Evolutionary conservation across 345 rosid genomes (phyloP), one percentile per base, ranked within the genome.

Genomic region (Mallotus nudiflorus): DNA sequence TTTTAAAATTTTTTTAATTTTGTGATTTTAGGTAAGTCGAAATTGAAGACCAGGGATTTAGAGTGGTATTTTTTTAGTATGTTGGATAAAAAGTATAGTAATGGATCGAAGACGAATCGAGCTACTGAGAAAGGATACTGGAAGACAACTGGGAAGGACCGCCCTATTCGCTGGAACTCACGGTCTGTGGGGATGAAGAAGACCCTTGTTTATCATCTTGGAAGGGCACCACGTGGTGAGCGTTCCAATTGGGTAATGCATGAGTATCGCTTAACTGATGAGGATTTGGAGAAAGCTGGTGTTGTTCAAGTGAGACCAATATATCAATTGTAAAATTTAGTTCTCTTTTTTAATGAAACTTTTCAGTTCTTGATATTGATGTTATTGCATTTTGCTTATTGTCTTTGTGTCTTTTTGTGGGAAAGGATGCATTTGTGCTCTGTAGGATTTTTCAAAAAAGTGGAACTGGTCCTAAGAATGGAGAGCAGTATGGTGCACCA

Each of bases 221-320:
- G 99, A 6, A 85, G 97, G 63, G 97, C 99, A 70, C 99, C 99
- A 4, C 86, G 80, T 44, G 97, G 97, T 19, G 83, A 86, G 77
- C 86, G 97, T 6, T 73, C 86, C 20, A 91, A 91, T 74, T 95
- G 99, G 99, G 99, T 95, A 50, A 95, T 95, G 99, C 99, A 95
- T 3, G 97, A 95, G 85, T 95, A 91, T 69, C 87, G 96, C 19
- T 81, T 95, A 49, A 70, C 79, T 42, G 93, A 87, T 63, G 84
- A 89, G 59, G 86, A 85, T 22, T 62, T 91, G 65, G 82, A 62
- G 53, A 87, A 84, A 78, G 75, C 75, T 22, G 89, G 88, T 75
- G 65, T 88, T 70, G 77, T 81, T 1, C 93, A 86, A 66, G 99
- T 94, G 83, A 87, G 91, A 55, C 73, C 45, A 24, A 59, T 52